Conservation (phyloP, 1,284 basidiomycete species). For the Gymnopus androsaceus region DNA sequence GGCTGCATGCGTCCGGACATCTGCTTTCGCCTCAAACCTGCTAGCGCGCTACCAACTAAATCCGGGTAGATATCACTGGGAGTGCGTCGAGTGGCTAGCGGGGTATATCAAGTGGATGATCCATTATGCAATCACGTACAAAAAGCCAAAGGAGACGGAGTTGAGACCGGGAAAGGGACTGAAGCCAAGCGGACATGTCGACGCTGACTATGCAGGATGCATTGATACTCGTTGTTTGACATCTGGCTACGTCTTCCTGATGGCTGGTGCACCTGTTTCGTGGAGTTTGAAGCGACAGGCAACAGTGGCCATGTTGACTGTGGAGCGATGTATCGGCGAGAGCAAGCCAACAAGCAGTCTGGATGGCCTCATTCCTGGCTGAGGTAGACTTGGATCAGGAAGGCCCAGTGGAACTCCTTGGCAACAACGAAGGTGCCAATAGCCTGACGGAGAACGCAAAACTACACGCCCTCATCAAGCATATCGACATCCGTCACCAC, state of each 20-base stretch:
- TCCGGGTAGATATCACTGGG: conserved; percentile 16
- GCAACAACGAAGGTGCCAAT: not conserved
- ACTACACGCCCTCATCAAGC: not conserved
- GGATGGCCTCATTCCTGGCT: conserved; percentile 27
- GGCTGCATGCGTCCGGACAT: conserved; percentile 29
- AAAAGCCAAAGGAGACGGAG: too few relatives aligned
- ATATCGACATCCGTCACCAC: not conserved
- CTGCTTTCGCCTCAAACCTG: conserved; percentile 23
- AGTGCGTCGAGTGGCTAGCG: conserved; percentile 10
- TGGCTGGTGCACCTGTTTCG: conserved; percentile 30
- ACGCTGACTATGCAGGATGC: not conserved
- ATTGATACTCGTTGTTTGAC: conserved; percentile 23
- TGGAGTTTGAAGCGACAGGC: conserved; percentile 35
- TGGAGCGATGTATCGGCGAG: conserved; percentile 36
- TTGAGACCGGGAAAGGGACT: not conserved
- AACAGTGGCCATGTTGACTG: conserved; percentile 30
- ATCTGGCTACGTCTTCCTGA: conserved; percentile 32
- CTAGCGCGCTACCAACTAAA: conserved; percentile 24
- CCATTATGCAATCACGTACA: too few relatives aligned
- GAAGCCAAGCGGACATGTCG: conserved; percentile 30
- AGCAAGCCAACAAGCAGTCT: conserved; percentile 34
- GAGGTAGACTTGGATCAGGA: too few relatives aligned
- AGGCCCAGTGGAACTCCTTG: conserved; percentile 1
- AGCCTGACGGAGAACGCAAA: not conserved
- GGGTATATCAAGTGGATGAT: too few relatives aligned